Evolutionary conservation across 176 grass and related monocot genomes (phyloP).

Genomic region (Rhynchospora pubera): DNA sequence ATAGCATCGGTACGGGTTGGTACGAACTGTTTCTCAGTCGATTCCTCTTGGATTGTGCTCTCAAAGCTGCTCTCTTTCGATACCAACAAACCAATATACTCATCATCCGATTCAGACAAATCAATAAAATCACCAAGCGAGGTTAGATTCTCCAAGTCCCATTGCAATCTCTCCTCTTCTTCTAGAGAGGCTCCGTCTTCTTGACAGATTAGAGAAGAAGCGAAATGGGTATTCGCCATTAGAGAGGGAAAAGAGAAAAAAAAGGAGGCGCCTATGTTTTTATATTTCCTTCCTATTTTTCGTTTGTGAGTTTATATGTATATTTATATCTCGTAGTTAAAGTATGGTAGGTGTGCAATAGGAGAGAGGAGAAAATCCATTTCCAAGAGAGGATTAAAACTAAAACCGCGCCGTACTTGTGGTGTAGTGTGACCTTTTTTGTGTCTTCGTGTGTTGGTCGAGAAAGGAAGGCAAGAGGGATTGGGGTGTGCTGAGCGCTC

Average conservation of each 20-base stretch:
- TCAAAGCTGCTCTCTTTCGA: constrained; percentile 36
- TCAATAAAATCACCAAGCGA: neutral
- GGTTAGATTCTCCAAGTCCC: neutral
- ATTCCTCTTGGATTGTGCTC: neutral
- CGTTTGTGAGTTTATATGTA: neutral
- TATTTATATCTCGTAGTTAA: constrained; percentile 10
- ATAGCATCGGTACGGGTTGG: constrained; percentile 43
- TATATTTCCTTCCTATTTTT: neutral
- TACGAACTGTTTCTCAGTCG: constrained; percentile 37
- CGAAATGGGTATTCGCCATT: constrained; percentile 16
- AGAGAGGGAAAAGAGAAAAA: neutral
- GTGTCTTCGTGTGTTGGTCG: neutral
- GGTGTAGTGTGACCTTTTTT: neutral
- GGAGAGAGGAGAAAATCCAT: constrained; percentile 3
- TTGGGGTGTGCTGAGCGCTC: neutral
- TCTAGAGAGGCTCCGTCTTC: constrained; percentile 45
- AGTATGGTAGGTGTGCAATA: constrained; percentile 15
- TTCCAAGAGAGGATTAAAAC: constrained; percentile 8
- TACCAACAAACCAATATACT: constrained; percentile 57
- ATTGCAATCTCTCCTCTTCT: neutral
- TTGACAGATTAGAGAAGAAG: constrained; percentile 61
- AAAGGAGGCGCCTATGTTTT: neutral
- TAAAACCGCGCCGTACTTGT: constrained; percentile 20
- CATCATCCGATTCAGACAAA: constrained; percentile 43
- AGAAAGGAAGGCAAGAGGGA: constrained; percentile 5